Percentiles rank a stretch among this genome's conserved stretches.
phyloP scores from a whole-genome alignment of 2,329 filamentous ascomycete genomes.

The Cercospora sesami region DNA sequence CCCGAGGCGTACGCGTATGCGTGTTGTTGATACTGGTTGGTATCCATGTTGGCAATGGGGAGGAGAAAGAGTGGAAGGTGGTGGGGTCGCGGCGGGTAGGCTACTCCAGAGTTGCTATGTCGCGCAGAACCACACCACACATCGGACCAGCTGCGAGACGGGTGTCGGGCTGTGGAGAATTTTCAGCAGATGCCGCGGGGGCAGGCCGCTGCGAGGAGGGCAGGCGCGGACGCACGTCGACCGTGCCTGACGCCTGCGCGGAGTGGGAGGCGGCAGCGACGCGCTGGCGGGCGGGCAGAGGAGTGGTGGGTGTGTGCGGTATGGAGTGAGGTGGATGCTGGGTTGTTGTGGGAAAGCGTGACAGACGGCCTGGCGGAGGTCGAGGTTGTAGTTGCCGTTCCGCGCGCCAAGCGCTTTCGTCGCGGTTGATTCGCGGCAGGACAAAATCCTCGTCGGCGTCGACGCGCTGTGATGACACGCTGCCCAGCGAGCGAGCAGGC shows the following conservation, averaged over 20 bases:
- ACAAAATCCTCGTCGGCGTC: neutral
- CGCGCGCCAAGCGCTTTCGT: neutral
- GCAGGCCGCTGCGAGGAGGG: neutral
- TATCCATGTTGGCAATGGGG: slow-evolving; percentile 17
- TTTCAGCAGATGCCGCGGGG: slow-evolving; percentile 5
- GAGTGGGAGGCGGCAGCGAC: neutral
- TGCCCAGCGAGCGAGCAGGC: neutral
- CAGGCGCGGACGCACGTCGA: slow-evolving; percentile 11
- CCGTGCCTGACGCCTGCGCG: neutral
- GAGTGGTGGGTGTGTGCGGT: neutral
- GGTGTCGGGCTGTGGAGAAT: slow-evolving; percentile 5
- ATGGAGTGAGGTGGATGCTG: slow-evolving; percentile 1
- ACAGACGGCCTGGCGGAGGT: slow-evolving; percentile 1
- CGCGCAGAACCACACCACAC: slow-evolving; percentile 2
- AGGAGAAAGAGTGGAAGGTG: neutral
- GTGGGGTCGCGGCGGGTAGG: slow-evolving; percentile 6
- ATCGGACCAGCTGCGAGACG: slow-evolving; percentile 11
- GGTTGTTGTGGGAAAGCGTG: slow-evolving; percentile 7
- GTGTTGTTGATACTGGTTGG: slow-evolving; percentile 18
- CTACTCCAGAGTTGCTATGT: slow-evolving; percentile 17
- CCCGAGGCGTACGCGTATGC: slow-evolving; percentile 15
- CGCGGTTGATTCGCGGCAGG: neutral
- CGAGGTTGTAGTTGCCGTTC: neutral
- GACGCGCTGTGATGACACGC: slow-evolving; percentile 2
- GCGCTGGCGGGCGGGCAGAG: neutral